A percentile compares a stretch with the other conserved stretches of the same genome.
phyloP scores from a whole-genome alignment of 352 stramenopile genomes.

The Phytophthora cajani region DNA sequence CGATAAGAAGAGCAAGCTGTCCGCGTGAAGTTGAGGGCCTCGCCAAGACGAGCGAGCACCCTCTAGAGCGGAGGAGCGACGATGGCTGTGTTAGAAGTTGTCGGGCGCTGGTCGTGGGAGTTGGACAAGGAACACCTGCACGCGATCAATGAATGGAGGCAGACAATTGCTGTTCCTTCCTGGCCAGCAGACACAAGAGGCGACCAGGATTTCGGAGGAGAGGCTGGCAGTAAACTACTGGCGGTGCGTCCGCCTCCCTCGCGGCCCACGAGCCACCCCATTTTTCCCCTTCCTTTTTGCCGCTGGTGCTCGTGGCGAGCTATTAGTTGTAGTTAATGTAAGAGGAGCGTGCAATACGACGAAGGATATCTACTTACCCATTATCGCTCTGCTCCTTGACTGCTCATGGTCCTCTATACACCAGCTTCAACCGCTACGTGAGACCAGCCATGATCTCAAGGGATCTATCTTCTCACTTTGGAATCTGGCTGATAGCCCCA shows the following conservation, averaged over 20 bases:
- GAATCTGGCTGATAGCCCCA: background rate
- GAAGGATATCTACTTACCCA: slow-evolving; percentile 32
- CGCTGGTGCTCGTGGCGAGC: slow-evolving; percentile 33
- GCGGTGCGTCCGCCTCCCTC: slow-evolving; percentile 4
- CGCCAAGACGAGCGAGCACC: slow-evolving; percentile 11
- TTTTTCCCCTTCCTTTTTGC: slow-evolving; percentile 32
- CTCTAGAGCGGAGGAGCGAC: slow-evolving; percentile 20
- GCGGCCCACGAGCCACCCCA: slow-evolving; percentile 20
- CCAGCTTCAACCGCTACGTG: background rate
- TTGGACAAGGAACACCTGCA: slow-evolving; percentile 7
- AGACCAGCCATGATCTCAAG: background rate
- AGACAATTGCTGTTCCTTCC: slow-evolving; percentile 5
- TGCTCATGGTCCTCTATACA: background rate
- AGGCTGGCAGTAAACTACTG: slow-evolving; percentile 16
- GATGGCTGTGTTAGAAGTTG: slow-evolving; percentile 23
- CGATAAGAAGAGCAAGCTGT: slow-evolving; percentile 68
- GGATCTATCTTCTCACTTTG: slow-evolving; percentile 11
- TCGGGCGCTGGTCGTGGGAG: slow-evolving; percentile 6
- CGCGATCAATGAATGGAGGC: slow-evolving; percentile 5
- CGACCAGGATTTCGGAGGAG: slow-evolving; percentile 14
- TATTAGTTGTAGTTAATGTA: slow-evolving; percentile 51
- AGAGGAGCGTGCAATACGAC: slow-evolving; percentile 40
- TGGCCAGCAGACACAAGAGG: slow-evolving; percentile 3
- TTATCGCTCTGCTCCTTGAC: background rate
- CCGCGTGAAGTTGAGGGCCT: slow-evolving; percentile 38